These are phyloP conservation scores for Xerocomus amazonicus DNA, from an alignment of 1,284 basidiomycete genomes.

Conservation along the genomic window DNA sequence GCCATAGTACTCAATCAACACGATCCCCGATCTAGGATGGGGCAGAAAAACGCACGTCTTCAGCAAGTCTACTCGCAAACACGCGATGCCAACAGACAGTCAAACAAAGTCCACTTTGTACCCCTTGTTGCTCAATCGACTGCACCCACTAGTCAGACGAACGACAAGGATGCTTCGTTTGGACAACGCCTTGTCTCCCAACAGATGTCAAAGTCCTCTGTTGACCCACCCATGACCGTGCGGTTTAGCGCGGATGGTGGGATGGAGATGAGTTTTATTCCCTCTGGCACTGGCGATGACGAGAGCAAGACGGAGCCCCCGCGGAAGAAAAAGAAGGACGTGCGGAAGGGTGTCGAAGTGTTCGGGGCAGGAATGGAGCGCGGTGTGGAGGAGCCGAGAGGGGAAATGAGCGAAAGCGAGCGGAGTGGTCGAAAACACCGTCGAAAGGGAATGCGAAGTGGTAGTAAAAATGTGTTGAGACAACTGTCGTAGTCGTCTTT, in stretches of 20 bases:
- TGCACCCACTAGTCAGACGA: conserved; percentile 28
- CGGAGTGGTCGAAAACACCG: conserved; percentile 68
- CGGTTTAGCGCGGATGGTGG: conserved; percentile 43
- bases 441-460: conserved; percentile 73
- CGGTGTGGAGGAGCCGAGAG: conserved; percentile 51
- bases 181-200: conserved; percentile 56
- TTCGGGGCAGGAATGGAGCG: conserved; percentile 87
- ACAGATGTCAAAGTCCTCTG: conserved; percentile 12
- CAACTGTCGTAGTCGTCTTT: conserved; percentile 24
- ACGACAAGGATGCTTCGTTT: conserved; percentile 57
- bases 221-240: conserved; percentile 6
- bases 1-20: conserved; percentile 46
- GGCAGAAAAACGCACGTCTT: conserved; percentile 43
- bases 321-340: conserved; percentile 36
- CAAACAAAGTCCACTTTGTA: conserved; percentile 53
- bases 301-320: conserved; percentile 21
- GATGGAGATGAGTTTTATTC: conserved; percentile 67
- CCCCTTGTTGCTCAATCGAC: conserved; percentile 53
- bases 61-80: conserved; percentile 45
- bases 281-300: conserved; percentile 38
- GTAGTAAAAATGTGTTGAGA: conserved; percentile 82
- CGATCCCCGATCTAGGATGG: conserved; percentile 46
- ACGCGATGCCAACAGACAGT: conserved; percentile 38
- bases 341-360: conserved; percentile 64
- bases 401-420: conserved; percentile 53